Evolutionary conservation across 768 basidiomycete genomes (phyloP).

Genomic region (Gloeophyllum trabeum): DNA sequence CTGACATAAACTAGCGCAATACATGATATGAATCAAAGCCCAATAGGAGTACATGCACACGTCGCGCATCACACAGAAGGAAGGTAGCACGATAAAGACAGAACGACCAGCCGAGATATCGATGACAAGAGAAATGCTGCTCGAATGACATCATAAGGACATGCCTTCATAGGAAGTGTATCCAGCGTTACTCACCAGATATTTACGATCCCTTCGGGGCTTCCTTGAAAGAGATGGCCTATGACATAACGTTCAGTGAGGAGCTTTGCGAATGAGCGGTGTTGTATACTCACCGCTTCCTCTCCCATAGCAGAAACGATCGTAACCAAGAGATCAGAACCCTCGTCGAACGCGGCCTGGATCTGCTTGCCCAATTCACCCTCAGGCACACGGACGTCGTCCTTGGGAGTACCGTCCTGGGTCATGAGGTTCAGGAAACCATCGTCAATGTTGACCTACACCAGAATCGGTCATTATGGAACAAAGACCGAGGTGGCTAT

Average conservation of each 20-base stretch:
- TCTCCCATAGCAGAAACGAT: slow-evolving; percentile 86
- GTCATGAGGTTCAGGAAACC: slow-evolving; percentile 93
- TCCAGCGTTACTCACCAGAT: too few species aligned
- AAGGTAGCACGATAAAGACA: too few species aligned
- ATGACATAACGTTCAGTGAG: slow-evolving; percentile 6
- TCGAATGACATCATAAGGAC: too few species aligned
- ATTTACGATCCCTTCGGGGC: slow-evolving; percentile 48
- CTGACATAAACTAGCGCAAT: too few species aligned
- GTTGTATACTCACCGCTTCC: slow-evolving; percentile 48
- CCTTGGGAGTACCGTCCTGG: slow-evolving; percentile 68
- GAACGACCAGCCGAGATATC: too few species aligned
- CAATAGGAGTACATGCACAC: too few species aligned
- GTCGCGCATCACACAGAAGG: too few species aligned
- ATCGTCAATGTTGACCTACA: slow-evolving; percentile 81
- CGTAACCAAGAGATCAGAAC: slow-evolving; percentile 83
- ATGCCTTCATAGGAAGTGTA: not conserved
- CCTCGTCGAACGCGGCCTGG: slow-evolving; percentile 58
- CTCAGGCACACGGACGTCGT: slow-evolving; percentile 93
- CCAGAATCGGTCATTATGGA: slow-evolving; percentile 1
- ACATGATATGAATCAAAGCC: too few species aligned
- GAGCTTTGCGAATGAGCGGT: not conserved
- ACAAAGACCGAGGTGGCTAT: slow-evolving; percentile 2
- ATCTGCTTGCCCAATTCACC: slow-evolving; percentile 71
- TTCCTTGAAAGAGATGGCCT: slow-evolving; percentile 85
- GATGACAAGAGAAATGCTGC: too few species aligned